A percentile compares a stretch with the other conserved stretches of the same genome.
These are phyloP conservation scores for Andrographis paniculata DNA, from an alignment of 305 asterid species.

Conservation along the genomic window DNA sequence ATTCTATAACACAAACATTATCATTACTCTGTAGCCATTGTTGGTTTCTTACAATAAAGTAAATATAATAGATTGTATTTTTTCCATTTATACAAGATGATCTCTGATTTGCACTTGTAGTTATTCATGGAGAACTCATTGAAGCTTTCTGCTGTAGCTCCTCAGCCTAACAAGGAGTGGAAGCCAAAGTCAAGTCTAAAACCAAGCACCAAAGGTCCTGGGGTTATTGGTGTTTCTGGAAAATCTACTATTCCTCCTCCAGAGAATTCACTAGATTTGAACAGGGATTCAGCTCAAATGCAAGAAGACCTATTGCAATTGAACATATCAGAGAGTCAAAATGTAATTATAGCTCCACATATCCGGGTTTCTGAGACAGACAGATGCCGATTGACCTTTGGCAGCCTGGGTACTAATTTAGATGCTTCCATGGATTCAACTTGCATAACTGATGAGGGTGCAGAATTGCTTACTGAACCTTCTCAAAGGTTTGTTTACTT, in stretches of 20 bases:
- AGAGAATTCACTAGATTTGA: constrained; percentile 26
- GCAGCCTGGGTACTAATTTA: constrained; percentile 67
- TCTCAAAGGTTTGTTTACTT: constrained; percentile 50
- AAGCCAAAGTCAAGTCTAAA: constrained; percentile 79
- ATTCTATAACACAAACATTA: too few relatives aligned
- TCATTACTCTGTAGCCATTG: too few relatives aligned
- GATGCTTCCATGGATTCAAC: constrained; percentile 30
- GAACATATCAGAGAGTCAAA: constrained; percentile 53
- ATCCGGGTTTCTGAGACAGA: constrained; percentile 87
- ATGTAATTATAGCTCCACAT: constrained; percentile 89
- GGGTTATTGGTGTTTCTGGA: constrained; percentile 50
- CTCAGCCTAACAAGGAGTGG: constrained; percentile 90
- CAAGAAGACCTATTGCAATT: constrained; percentile 46
- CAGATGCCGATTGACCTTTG: constrained; percentile 76
- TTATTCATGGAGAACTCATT: constrained; percentile 18
- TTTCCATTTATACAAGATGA: too few relatives aligned
- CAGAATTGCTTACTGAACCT: constrained; percentile 36
- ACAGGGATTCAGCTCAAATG: constrained; percentile 41
- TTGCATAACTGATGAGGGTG: constrained; percentile 26
- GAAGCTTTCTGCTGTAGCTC: constrained; percentile 34
- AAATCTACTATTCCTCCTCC: constrained; percentile 43
- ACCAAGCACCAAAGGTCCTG: constrained; percentile 40
- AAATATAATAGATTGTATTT: too few relatives aligned
- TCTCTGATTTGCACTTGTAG: neutral
- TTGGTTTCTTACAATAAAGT: too few relatives aligned